phyloP scores from a whole-genome alignment of 768 basidiomycete genomes.

The Tephrocybe sp. region DNA sequence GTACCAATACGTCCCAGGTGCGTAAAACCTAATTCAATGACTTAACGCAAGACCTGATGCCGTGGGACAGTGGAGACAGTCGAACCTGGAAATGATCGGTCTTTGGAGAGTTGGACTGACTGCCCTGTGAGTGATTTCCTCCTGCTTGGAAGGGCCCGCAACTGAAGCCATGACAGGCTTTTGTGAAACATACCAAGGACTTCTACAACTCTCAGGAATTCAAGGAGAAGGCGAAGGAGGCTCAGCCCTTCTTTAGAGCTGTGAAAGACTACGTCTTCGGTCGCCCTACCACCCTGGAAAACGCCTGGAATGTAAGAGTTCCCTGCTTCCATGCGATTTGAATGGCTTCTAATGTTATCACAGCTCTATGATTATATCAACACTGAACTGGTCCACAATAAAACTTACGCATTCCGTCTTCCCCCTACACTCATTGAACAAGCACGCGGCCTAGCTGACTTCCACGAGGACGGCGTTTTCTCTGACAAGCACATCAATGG shows the following conservation, averaged over 20 bases:
- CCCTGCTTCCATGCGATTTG: background rate
- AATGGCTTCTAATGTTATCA: background rate
- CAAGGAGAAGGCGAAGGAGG: conserved; percentile 56
- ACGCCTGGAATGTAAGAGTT: conserved; percentile 49
- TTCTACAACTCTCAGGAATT: conserved; percentile 68
- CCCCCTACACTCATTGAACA: conserved; percentile 79
- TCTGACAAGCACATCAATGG: conserved; percentile 58
- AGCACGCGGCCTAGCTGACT: conserved; percentile 73
- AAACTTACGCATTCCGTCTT: conserved; percentile 75
- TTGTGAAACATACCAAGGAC: conserved; percentile 59
- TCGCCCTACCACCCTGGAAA: conserved; percentile 63
- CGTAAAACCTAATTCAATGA: conserved; percentile 11
- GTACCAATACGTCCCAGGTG: conserved; percentile 86
- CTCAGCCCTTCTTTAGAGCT: conserved; percentile 64
- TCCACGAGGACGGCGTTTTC: conserved; percentile 79
- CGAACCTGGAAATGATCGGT: conserved; percentile 79
- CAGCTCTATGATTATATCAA: conserved; percentile 80
- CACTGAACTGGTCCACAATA: conserved; percentile 78
- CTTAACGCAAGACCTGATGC: conserved; percentile 6
- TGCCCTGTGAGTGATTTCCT: conserved; percentile 39
- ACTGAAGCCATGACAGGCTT: conserved; percentile 40
- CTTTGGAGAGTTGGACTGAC: conserved; percentile 77
- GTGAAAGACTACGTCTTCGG: conserved; percentile 74
- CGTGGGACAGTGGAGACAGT: conserved; percentile 70
- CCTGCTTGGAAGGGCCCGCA: background rate